phyloP scores from a whole-genome alignment of 768 basidiomycete genomes.

The Russula sp. region DNA sequence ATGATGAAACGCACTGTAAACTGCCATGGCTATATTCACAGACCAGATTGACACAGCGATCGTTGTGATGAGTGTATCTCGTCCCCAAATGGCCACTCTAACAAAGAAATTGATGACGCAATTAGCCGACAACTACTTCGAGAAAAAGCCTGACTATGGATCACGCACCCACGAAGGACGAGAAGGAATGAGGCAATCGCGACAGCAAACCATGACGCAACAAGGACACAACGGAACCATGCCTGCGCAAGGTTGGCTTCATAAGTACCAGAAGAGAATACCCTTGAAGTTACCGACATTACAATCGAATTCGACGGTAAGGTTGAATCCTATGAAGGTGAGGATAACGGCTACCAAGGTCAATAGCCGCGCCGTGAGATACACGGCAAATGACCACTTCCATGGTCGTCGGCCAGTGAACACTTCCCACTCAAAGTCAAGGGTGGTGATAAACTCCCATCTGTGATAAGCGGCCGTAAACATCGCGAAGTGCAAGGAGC shows the following conservation, averaged over 20 bases:
- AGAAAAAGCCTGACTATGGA: neutral
- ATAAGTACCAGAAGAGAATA: neutral
- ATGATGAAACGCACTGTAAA: conserved; percentile 8
- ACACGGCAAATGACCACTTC: conserved; percentile 20
- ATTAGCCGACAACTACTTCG: neutral
- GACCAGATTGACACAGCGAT: neutral
- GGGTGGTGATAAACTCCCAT: conserved; percentile 20
- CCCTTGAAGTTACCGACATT: conserved; percentile 7
- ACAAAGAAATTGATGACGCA: neutral
- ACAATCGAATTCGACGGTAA: conserved; percentile 6
- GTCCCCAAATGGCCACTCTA: conserved; percentile 18
- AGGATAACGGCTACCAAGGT: conserved; percentile 4
- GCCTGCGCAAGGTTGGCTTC: neutral
- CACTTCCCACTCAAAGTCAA: conserved; percentile 18
- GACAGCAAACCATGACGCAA: conserved; percentile 15
- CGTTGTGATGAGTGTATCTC: neutral
- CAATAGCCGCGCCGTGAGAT: conserved; percentile 8
- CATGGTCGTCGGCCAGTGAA: conserved; percentile 19
- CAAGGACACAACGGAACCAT: conserved; percentile 12
- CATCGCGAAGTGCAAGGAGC: too few relatives aligned
- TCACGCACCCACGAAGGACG: conserved; percentile 18
- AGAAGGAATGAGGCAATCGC: conserved; percentile 18
- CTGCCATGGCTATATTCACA: neutral
- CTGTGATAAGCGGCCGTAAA: neutral
- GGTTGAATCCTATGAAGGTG: conserved; percentile 17